Evolutionary conservation across 495 filamentous ascomycete genomes (phyloP).

Genomic region (Podospora comata): DNA sequence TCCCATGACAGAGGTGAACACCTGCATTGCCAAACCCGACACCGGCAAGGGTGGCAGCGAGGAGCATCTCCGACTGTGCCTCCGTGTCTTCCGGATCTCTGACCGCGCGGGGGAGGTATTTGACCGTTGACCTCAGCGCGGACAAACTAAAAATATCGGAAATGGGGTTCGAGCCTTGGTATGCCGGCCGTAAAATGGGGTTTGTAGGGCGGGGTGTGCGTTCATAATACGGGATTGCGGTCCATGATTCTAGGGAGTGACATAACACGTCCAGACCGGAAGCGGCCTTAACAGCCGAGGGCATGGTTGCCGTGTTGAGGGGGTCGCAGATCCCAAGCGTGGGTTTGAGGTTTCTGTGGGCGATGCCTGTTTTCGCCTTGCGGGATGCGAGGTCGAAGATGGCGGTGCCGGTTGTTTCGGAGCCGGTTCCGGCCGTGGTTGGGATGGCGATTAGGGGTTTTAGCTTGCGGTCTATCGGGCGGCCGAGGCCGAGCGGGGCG

Average conservation of each 20-base stretch:
- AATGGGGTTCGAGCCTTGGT: slow-evolving; percentile 96
- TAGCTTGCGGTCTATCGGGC: slow-evolving; percentile 74
- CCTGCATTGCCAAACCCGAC: slow-evolving; percentile 97
- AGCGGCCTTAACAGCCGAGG: slow-evolving; percentile 79
- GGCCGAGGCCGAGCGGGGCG: slow-evolving; percentile 84
- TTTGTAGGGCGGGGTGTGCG: slow-evolving; percentile 80
- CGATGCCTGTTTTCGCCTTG: slow-evolving; percentile 90
- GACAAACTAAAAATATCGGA: slow-evolving; percentile 91
- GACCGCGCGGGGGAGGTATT: slow-evolving; percentile 85
- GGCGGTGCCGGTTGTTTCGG: slow-evolving; percentile 93
- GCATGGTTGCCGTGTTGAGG: slow-evolving; percentile 92
- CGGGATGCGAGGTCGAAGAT: slow-evolving; percentile 92
- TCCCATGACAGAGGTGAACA: slow-evolving; percentile 95
- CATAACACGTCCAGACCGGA: slow-evolving; percentile 93
- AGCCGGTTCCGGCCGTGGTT: slow-evolving; percentile 92
- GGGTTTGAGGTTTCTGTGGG: slow-evolving; percentile 90
- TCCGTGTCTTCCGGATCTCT: slow-evolving; percentile 85
- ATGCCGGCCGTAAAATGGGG: slow-evolving; percentile 86
- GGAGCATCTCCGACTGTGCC: slow-evolving; percentile 89
- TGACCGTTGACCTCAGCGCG: slow-evolving; percentile 73
- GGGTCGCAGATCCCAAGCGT: slow-evolving; percentile 96
- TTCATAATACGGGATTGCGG: slow-evolving; percentile 88
- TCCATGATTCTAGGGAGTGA: slow-evolving; percentile 91
- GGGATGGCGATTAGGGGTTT: slow-evolving; percentile 87
- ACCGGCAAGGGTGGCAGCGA: slow-evolving; percentile 89